Evolutionary conservation across 768 basidiomycete genomes (phyloP).

Genomic region (Rhodotorula taiwanensis): DNA sequence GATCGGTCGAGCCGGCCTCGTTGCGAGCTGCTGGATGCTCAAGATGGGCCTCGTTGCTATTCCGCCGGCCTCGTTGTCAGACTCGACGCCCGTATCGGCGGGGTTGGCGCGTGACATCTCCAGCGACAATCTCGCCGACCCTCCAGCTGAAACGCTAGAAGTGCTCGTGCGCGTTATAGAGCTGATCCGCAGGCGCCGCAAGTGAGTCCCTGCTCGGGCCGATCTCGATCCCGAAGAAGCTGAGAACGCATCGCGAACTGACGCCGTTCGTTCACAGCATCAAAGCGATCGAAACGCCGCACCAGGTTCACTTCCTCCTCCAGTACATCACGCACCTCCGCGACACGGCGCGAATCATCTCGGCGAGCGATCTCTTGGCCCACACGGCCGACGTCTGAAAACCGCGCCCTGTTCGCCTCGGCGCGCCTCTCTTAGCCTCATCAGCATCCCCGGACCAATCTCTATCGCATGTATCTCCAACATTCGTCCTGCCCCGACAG

Average conservation of each 20-base stretch:
- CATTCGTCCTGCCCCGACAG: too few species aligned
- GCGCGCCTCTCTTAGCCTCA: too few species aligned
- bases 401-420: too few species aligned
- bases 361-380: neutral
- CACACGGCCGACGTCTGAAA: too few species aligned
- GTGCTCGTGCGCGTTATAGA: slow-evolving; percentile 67
- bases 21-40: slow-evolving; percentile 87
- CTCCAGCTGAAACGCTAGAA: too few species aligned
- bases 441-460: neutral
- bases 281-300: slow-evolving; percentile 89
- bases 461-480: neutral
- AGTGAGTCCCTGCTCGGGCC: slow-evolving; percentile 11
- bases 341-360: neutral
- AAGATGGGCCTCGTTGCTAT: slow-evolving; percentile 70
- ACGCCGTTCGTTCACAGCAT: slow-evolving; percentile 15
- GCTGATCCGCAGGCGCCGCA: slow-evolving; percentile 62
- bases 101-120: too few species aligned
- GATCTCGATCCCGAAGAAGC: too few species aligned
- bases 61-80: too few species aligned
- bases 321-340: slow-evolving; percentile 64
- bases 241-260: too few species aligned
- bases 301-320: slow-evolving; percentile 78
- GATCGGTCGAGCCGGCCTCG: slow-evolving; percentile 82
- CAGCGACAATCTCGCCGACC: slow-evolving; percentile 17
- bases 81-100: too few species aligned